Evolutionary conservation across 306 rosid genomes (phyloP).

Genomic region (Acmispon strigosus): DNA sequence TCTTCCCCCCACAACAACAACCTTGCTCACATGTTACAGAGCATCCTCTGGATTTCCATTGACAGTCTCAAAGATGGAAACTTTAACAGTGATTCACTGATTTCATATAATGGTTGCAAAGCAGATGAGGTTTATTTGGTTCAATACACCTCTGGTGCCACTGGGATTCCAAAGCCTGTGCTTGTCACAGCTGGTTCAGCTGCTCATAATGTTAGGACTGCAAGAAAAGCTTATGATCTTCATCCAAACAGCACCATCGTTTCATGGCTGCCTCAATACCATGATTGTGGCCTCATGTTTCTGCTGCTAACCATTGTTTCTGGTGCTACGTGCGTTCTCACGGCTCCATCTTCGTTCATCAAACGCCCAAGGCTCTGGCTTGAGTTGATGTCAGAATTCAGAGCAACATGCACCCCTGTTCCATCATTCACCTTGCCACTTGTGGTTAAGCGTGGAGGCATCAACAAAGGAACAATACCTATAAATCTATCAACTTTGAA

Average conservation of each 20-base stretch:
- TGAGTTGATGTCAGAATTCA: conserved; percentile 52
- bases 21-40: conserved; percentile 31
- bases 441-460: conserved; percentile 55
- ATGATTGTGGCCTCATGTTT: conserved; percentile 86
- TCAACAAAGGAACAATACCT: conserved; percentile 16
- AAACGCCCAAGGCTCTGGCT: conserved; percentile 66
- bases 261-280: conserved; percentile 89
- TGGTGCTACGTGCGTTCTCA: conserved; percentile 59
- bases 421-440: conserved; percentile 71
- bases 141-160: conserved; percentile 84
- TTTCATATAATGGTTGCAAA: conserved; percentile 41
- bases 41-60: conserved; percentile 46
- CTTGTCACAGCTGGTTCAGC: conserved; percentile 72
- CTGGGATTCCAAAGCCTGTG: conserved; percentile 69
- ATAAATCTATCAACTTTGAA: conserved; percentile 39
- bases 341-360: conserved; percentile 52
- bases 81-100: neutral
- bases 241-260: conserved; percentile 58
- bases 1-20: conserved; percentile 19
- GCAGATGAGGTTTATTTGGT: conserved; percentile 50
- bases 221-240: conserved; percentile 68
- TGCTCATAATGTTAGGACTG: conserved; percentile 64
- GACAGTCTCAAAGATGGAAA: conserved; percentile 22
- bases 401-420: conserved; percentile 73
- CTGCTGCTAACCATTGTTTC: conserved; percentile 55